Evolutionary conservation across 345 rosid species (phyloP).

Genomic region (Camelina sativa): DNA sequence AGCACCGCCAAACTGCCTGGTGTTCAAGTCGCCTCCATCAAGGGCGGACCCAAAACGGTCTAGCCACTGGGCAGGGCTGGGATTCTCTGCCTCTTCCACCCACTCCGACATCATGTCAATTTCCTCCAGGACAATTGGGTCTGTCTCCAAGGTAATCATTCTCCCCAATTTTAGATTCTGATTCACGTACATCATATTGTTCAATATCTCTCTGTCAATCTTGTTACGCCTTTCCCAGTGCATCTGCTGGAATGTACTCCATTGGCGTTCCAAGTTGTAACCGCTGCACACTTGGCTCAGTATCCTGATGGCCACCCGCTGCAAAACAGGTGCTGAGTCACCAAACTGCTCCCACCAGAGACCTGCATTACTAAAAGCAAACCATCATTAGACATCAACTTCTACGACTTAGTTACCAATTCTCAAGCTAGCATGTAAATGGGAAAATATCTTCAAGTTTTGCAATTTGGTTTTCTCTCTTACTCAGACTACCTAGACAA

Average conservation of each 20-base stretch:
- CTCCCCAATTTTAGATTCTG: slow-evolving; percentile 78
- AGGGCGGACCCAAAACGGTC: slow-evolving; percentile 77
- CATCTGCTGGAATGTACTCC: slow-evolving; percentile 82
- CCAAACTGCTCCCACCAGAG: slow-evolving; percentile 98
- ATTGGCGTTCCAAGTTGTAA: slow-evolving; percentile 69
- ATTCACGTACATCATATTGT: slow-evolving; percentile 64
- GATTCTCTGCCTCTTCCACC: slow-evolving; percentile 82
- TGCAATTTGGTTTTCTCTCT: not conserved
- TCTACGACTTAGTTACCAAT: slow-evolving; percentile 11
- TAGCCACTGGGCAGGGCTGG: slow-evolving; percentile 81
- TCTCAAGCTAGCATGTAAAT: slow-evolving; percentile 2
- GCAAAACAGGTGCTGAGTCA: slow-evolving; percentile 83
- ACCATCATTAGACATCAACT: slow-evolving; percentile 16
- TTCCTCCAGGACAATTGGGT: slow-evolving; percentile 70
- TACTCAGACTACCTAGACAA: not conserved
- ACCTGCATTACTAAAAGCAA: slow-evolving; percentile 49
- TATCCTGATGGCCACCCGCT: slow-evolving; percentile 82
- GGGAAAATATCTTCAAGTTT: not conserved
- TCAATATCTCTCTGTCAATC: slow-evolving; percentile 77
- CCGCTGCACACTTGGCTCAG: slow-evolving; percentile 88
- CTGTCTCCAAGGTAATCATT: slow-evolving; percentile 55
- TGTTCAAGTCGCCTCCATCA: slow-evolving; percentile 83
- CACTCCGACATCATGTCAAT: slow-evolving; percentile 94
- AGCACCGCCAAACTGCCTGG: slow-evolving; percentile 71
- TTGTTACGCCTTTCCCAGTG: slow-evolving; percentile 85